Percentiles rank a stretch among this genome's conserved stretches.
Evolutionary conservation across 2,329 filamentous ascomycete genomes (phyloP).

Genomic region (Alternaria tenuissima): DNA sequence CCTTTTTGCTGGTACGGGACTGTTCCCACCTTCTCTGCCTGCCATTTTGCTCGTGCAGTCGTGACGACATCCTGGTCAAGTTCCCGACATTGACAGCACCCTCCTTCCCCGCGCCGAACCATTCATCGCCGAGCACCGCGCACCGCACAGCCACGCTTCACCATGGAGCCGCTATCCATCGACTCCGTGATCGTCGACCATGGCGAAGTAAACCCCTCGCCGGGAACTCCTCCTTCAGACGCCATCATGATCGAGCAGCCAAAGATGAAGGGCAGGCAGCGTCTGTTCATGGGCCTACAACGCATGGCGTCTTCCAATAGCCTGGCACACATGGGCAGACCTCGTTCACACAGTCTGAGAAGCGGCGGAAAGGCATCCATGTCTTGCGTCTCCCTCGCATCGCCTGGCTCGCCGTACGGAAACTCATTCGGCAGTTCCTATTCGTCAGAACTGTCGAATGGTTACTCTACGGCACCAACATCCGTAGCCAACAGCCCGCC

Average conservation of each 20-base stretch:
- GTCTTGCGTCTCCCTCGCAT: slow-evolving; percentile 69
- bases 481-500: slow-evolving; percentile 60
- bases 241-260: slow-evolving; percentile 47
- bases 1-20: slow-evolving; percentile 10
- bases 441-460: slow-evolving; percentile 64
- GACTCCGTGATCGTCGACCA: slow-evolving; percentile 49
- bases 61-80: slow-evolving; percentile 1
- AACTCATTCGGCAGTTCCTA: slow-evolving; percentile 64
- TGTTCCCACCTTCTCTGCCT: slow-evolving; percentile 3
- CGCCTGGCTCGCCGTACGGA: slow-evolving; percentile 59
- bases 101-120: slow-evolving; percentile 23
- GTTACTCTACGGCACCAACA: slow-evolving; percentile 64
- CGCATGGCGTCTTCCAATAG: slow-evolving; percentile 84
- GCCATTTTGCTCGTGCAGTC: slow-evolving; percentile 15
- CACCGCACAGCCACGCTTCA: slow-evolving; percentile 15
- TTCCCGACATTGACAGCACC: slow-evolving; percentile 8
- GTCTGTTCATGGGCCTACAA: slow-evolving; percentile 76
- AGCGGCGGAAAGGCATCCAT: slow-evolving; percentile 69
- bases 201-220: slow-evolving; percentile 25
- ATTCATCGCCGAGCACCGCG: slow-evolving; percentile 11
- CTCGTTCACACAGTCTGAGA: slow-evolving; percentile 72
- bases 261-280: slow-evolving; percentile 73
- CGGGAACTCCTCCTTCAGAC: slow-evolving; percentile 32
- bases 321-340: slow-evolving; percentile 68
- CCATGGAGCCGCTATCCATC: slow-evolving; percentile 50